Percentiles rank a stretch among this genome's conserved stretches.
Evolutionary conservation across 2,329 filamentous ascomycete species (phyloP).

Genomic region (Sporothrix globosa): DNA sequence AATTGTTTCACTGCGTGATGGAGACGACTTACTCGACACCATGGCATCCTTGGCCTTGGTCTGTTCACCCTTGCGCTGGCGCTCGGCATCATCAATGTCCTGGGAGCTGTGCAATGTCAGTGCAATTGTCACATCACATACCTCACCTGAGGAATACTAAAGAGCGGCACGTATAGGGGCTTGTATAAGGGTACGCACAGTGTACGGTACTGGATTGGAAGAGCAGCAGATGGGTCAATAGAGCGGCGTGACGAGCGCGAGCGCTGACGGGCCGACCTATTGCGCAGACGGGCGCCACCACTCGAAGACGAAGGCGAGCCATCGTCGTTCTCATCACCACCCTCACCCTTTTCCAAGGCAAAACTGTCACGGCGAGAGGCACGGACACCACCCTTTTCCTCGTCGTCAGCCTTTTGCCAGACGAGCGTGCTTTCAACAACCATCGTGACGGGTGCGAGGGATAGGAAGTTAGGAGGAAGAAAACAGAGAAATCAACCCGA

Average conservation of each 20-base stretch:
- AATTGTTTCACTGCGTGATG: too few species aligned
- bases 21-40: slow-evolving; percentile 18
- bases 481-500: slow-evolving; percentile 1
- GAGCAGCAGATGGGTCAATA: slow-evolving; percentile 48
- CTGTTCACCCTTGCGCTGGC: slow-evolving; percentile 40
- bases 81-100: slow-evolving; percentile 57
- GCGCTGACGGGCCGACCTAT: not conserved
- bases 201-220: slow-evolving; percentile 59
- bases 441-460: not conserved
- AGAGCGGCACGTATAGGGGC: not conserved
- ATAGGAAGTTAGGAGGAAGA: not conserved
- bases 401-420: slow-evolving; percentile 19
- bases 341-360: not conserved
- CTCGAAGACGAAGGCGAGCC: not conserved
- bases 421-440: slow-evolving; percentile 21
- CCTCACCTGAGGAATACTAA: too few species aligned
- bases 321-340: not conserved
- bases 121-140: too few species aligned
- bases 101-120: slow-evolving; percentile 48
- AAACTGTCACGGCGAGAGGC: slow-evolving; percentile 11
- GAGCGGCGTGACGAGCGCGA: slow-evolving; percentile 38
- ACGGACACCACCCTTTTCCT: slow-evolving; percentile 20
- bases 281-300: not conserved
- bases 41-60: slow-evolving; percentile 42
- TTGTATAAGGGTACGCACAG: slow-evolving; percentile 46